Evolutionary conservation across 1,284 basidiomycete genomes (phyloP).

Genomic region (Tilletia horrida): DNA sequence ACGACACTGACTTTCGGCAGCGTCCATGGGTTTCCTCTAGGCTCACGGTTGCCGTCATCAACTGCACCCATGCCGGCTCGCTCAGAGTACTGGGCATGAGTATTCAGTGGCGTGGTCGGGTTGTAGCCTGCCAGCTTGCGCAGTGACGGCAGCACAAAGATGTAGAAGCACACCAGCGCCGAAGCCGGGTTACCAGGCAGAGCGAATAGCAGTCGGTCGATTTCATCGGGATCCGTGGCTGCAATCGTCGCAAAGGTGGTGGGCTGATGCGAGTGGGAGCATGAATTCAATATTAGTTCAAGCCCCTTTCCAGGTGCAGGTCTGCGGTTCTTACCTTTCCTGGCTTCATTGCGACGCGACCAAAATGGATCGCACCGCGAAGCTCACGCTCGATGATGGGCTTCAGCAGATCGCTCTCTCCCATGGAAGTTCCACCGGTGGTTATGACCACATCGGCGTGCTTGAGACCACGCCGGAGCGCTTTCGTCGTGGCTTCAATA

Average conservation of each 20-base stretch:
- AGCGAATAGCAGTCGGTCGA: conserved; percentile 66
- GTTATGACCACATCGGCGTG: conserved; percentile 72
- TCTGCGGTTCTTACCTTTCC: conserved; percentile 49
- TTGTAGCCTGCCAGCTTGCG: conserved; percentile 60
- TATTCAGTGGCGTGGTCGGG: not conserved
- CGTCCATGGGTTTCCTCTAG: conserved; percentile 57
- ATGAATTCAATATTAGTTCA: not conserved
- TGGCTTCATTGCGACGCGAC: conserved; percentile 63
- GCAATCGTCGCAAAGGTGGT: conserved; percentile 76
- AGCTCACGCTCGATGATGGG: conserved; percentile 75
- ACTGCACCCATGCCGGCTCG: conserved; percentile 3
- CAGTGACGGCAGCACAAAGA: conserved; percentile 78
- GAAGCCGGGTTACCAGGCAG: conserved; percentile 84
- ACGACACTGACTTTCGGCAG: conserved; percentile 67
- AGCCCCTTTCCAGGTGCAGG: not conserved
- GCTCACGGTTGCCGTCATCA: not conserved
- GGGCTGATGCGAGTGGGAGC: conserved; percentile 23
- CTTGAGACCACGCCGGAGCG: conserved; percentile 63
- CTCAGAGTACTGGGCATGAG: conserved; percentile 15
- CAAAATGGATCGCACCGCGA: conserved; percentile 72
- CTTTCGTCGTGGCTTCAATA: conserved; percentile 64
- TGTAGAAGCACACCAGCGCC: conserved; percentile 79
- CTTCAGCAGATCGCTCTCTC: conserved; percentile 77
- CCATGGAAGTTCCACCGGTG: conserved; percentile 88
- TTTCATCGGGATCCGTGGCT: conserved; percentile 56